Conservation (phyloP, 2,329 filamentous ascomycete species). For the Penicillium sp. region DNA sequence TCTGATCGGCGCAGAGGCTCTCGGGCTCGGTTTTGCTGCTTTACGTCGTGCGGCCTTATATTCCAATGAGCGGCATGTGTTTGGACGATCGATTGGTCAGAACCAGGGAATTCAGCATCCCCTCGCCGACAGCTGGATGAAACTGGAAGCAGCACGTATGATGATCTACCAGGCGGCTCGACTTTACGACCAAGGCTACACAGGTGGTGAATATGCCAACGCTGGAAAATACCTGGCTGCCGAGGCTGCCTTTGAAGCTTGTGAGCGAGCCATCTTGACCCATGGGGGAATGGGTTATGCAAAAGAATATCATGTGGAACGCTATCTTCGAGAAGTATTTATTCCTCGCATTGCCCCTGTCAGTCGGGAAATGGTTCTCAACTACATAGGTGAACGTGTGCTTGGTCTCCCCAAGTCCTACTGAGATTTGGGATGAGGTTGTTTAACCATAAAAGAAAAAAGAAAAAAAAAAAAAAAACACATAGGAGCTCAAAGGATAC, state of each 20-base stretch:
- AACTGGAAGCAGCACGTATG: slow-evolving; percentile 57
- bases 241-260: slow-evolving; percentile 57
- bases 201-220: slow-evolving; percentile 56
- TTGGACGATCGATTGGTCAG: slow-evolving; percentile 54
- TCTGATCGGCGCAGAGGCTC: slow-evolving; percentile 40
- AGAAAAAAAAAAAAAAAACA: too few species aligned
- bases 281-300: slow-evolving; percentile 62
- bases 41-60: slow-evolving; percentile 47
- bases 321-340: slow-evolving; percentile 57
- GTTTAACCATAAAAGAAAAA: too few species aligned
- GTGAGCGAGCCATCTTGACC: slow-evolving; percentile 54
- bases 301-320: slow-evolving; percentile 59
- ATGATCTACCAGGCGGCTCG: slow-evolving; percentile 58
- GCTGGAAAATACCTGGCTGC: slow-evolving; percentile 59
- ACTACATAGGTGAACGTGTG: slow-evolving; percentile 41
- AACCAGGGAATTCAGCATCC: slow-evolving; percentile 59
- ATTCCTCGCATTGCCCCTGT: slow-evolving; percentile 59
- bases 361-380: slow-evolving; percentile 48
- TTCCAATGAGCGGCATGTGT: slow-evolving; percentile 51
- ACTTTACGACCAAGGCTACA: slow-evolving; percentile 54
- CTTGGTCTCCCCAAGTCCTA: slow-evolving; percentile 39
- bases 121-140: slow-evolving; percentile 56
- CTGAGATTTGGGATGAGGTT: background rate
- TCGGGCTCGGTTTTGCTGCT: slow-evolving; percentile 48
- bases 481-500: too few species aligned